These are phyloP conservation scores for Entomophthora muscae DNA, from an alignment of 371 early-diverging fungal species.

Conservation along the genomic window DNA sequence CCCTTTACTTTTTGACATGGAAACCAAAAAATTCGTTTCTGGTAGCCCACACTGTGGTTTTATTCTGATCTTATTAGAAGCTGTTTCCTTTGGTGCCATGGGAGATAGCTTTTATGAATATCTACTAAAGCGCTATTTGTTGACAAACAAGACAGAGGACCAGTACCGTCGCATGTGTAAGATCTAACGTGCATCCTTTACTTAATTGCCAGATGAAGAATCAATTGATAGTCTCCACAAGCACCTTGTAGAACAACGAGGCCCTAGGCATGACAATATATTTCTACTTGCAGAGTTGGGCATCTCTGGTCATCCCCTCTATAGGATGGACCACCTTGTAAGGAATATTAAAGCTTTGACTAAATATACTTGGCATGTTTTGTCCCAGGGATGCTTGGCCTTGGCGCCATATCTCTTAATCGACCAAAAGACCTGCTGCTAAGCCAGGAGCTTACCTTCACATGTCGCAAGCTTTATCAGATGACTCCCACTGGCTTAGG, in stretches of 20 bases:
- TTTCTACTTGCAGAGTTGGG: neutral
- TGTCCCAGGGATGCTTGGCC: constrained; percentile 3
- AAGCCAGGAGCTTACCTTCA: neutral
- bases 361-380: constrained; percentile 3
- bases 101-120: constrained; percentile 10
- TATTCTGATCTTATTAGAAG: neutral
- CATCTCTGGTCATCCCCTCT: neutral
- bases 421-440: neutral
- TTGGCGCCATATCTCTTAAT: neutral
- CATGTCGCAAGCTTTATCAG: constrained; percentile 1
- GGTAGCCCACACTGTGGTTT: neutral
- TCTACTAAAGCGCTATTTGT: constrained; percentile 1
- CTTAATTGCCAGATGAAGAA: neutral
- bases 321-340: constrained; percentile 3
- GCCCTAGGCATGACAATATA: neutral
- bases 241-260: neutral
- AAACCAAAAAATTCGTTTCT: neutral
- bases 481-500: constrained; percentile 26
- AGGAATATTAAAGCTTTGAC: neutral
- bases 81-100: constrained; percentile 6
- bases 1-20: constrained; percentile 14
- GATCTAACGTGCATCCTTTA: neutral
- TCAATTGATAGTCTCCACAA: neutral
- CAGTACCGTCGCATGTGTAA: constrained; percentile 4
- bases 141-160: neutral